A percentile compares a stretch with the other conserved stretches of the same genome.
phyloP scores from a whole-genome alignment of 179 eudicot species.

The Silene coronaria region DNA sequence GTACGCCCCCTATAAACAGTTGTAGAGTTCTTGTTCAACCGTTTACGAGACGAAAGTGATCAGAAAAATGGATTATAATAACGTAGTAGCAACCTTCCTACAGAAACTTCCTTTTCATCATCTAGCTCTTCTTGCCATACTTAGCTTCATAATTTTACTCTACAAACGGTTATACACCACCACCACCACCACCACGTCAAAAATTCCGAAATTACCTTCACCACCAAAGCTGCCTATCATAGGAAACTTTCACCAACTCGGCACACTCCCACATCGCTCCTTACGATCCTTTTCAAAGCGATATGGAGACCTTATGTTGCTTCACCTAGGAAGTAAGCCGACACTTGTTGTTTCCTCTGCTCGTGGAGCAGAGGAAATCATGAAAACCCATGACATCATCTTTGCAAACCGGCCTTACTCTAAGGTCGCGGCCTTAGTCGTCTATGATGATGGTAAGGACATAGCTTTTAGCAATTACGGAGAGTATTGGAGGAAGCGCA shows the following conservation, averaged over 20 bases:
- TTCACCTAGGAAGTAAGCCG: constrained; percentile 32
- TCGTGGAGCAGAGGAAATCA: constrained; percentile 34
- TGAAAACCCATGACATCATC: constrained; percentile 37
- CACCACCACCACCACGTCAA: background rate
- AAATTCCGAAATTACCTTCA: constrained; percentile 30
- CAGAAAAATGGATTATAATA: no score
- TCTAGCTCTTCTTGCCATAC: background rate
- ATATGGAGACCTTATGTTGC: constrained; percentile 39
- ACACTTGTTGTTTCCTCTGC: constrained; percentile 41
- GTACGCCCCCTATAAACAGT: no score
- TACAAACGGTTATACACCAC: constrained; percentile 8
- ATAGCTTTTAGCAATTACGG: constrained; percentile 30
- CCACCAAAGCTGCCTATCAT: constrained; percentile 42
- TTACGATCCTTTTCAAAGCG: constrained; percentile 26
- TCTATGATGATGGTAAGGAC: constrained; percentile 28
- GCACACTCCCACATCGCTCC: constrained; percentile 37
- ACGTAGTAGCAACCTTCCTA: background rate
- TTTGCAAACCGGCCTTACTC: constrained; percentile 31
- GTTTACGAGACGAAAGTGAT: no score
- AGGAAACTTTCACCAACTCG: constrained; percentile 47
- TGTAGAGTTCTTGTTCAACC: no score
- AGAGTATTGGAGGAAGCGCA: constrained; percentile 39
- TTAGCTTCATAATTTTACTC: constrained; percentile 14
- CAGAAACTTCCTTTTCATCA: background rate
- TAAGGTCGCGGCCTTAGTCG: constrained; percentile 4